These are phyloP conservation scores for Rhytidhysteron rufulum DNA, from an alignment of 2,329 filamentous ascomycete species.

Conservation along the genomic window DNA sequence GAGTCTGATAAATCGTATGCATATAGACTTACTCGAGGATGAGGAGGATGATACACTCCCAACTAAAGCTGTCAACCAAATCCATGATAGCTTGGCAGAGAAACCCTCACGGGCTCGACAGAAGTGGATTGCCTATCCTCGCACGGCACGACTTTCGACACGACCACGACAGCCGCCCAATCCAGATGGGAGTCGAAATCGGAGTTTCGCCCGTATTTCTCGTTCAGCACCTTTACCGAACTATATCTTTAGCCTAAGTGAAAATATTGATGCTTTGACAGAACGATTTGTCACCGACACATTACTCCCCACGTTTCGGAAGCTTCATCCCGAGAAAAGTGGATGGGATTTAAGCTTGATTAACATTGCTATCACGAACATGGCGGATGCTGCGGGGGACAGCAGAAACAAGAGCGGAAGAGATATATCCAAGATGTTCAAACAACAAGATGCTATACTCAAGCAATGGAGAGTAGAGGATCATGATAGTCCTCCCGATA, in stretches of 20 bases:
- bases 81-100: neutral
- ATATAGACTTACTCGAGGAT: slow-evolving; percentile 64
- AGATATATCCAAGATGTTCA: slow-evolving; percentile 82
- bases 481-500: slow-evolving; percentile 25
- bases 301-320: slow-evolving; percentile 68
- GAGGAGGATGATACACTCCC: slow-evolving; percentile 33
- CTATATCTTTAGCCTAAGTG: slow-evolving; percentile 66
- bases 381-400: slow-evolving; percentile 52
- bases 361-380: slow-evolving; percentile 85
- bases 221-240: slow-evolving; percentile 69
- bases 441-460: slow-evolving; percentile 64
- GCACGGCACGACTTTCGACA: slow-evolving; percentile 76
- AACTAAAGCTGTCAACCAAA: neutral
- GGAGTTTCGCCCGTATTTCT: slow-evolving; percentile 67
- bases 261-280: slow-evolving; percentile 57
- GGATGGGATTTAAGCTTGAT: slow-evolving; percentile 80
- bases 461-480: slow-evolving; percentile 63
- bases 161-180: slow-evolving; percentile 56
- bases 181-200: slow-evolving; percentile 51
- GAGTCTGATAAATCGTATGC: slow-evolving; percentile 75
- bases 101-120: slow-evolving; percentile 10
- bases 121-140: slow-evolving; percentile 76
- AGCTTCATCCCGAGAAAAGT: slow-evolving; percentile 64
- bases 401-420: slow-evolving; percentile 53
- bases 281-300: slow-evolving; percentile 66